A percentile compares a stretch with the other conserved stretches of the same genome.
These are phyloP conservation scores for Globisporangium orthogonon DNA, from an alignment of 352 stramenopile species.

Conservation along the genomic window DNA sequence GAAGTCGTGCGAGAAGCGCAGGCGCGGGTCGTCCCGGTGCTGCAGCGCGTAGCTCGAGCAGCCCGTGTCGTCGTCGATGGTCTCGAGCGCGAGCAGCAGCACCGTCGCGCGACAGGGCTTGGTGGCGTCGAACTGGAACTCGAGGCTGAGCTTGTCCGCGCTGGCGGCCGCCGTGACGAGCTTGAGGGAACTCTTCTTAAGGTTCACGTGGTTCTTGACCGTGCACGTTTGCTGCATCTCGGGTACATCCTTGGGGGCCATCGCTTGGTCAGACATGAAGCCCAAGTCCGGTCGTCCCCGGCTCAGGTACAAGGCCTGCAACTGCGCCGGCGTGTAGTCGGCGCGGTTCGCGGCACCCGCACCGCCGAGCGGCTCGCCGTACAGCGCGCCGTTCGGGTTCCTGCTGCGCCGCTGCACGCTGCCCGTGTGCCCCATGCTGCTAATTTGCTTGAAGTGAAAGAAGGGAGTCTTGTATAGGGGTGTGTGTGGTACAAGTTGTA, in stretches of 20 bases:
- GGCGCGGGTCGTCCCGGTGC: constrained; percentile 31
- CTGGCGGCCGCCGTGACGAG: constrained; percentile 19
- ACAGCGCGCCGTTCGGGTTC: constrained; percentile 32
- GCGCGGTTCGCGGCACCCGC: constrained; percentile 24
- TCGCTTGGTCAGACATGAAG: constrained; percentile 74
- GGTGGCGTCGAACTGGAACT: constrained; percentile 77
- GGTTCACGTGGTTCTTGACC: constrained; percentile 81
- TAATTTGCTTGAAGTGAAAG: too few relatives aligned
- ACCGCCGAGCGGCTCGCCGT: constrained; percentile 51
- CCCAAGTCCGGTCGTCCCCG: constrained; percentile 73
- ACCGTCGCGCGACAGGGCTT: constrained; percentile 65
- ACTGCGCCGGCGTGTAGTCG: constrained; percentile 73
- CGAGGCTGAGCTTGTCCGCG: constrained; percentile 27
- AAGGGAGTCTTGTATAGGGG: too few relatives aligned
- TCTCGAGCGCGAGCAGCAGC: constrained; percentile 59
- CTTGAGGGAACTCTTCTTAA: constrained; percentile 76
- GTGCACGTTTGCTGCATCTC: constrained; percentile 83
- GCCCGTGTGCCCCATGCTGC: constrained; percentile 60
- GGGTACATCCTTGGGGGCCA: constrained; percentile 42
- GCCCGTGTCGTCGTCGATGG: constrained; percentile 55
- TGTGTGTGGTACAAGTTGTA: too few relatives aligned
- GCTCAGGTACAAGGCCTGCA: constrained; percentile 81
- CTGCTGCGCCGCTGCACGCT: constrained; percentile 45
- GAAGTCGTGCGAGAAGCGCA: constrained; percentile 32
- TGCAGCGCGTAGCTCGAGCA: constrained; percentile 52